Evolutionary conservation across 768 basidiomycete species (phyloP).

Genomic region (Pholiota molesta): DNA sequence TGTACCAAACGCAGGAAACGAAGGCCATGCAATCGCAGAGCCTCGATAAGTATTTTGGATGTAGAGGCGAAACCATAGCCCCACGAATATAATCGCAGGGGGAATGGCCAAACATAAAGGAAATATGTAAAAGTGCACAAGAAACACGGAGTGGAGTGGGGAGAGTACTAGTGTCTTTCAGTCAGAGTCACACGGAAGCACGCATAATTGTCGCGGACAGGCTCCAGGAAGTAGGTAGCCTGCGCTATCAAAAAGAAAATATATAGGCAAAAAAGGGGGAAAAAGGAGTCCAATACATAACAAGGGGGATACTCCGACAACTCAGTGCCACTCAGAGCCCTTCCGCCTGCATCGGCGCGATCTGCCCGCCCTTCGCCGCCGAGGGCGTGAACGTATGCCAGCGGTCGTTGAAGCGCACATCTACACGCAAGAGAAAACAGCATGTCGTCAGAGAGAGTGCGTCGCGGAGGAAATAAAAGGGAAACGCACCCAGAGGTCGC

Average conservation of each 20-base stretch:
- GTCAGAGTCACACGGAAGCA: too few relatives aligned
- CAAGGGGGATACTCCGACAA: not conserved
- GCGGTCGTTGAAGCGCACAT: slow-evolving; percentile 93
- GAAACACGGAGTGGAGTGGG: too few relatives aligned
- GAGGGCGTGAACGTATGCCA: slow-evolving; percentile 93
- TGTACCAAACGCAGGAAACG: too few relatives aligned
- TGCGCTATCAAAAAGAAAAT: not conserved
- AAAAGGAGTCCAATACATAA: not conserved
- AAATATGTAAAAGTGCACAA: too few relatives aligned
- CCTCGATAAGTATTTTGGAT: too few relatives aligned
- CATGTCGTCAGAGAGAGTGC: not conserved
- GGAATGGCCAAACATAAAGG: too few relatives aligned
- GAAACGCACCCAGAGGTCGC: slow-evolving; percentile 67
- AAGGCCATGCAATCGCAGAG: too few relatives aligned
- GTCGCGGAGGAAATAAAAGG: slow-evolving; percentile 5
- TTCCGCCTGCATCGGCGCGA: slow-evolving; percentile 68
- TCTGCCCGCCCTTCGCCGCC: slow-evolving; percentile 85
- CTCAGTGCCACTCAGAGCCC: slow-evolving; percentile 1
- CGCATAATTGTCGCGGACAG: too few relatives aligned
- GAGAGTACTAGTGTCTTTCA: too few relatives aligned
- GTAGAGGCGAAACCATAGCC: too few relatives aligned
- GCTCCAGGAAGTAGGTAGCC: too few relatives aligned
- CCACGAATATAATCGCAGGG: too few relatives aligned
- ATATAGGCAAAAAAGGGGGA: not conserved
- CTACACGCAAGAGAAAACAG: slow-evolving; percentile 35